Percentiles rank a stretch among this genome's conserved stretches.
These are phyloP conservation scores for Eimeria mitis DNA, from an alignment of 169 alveolate genomes.

Conservation along the genomic window DNA sequence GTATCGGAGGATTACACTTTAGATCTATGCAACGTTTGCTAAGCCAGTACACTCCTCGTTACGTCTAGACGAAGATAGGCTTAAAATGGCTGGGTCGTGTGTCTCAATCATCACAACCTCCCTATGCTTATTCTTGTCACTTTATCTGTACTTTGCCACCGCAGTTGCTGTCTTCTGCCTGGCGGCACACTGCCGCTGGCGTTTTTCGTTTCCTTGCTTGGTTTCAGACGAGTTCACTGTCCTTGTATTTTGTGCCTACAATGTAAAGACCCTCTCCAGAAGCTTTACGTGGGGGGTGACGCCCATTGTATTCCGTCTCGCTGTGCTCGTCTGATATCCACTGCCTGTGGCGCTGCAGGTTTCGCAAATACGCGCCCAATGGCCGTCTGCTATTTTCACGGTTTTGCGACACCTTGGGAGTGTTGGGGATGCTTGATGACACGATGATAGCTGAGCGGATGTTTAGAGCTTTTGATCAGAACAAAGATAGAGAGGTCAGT, in stretches of 20 bases:
- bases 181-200: not conserved
- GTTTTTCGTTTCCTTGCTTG: not conserved
- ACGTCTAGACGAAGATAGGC: not conserved
- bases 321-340: too few relatives aligned
- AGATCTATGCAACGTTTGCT: not conserved
- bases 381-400: conserved; percentile 74
- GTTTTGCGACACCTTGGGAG: conserved; percentile 83
- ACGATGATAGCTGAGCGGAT: conserved; percentile 83
- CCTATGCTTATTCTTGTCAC: not conserved
- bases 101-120: too few relatives aligned
- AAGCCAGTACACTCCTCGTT: not conserved
- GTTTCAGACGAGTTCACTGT: not conserved
- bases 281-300: not conserved
- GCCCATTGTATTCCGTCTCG: not conserved
- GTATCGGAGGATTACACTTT: not conserved
- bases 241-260: not conserved
- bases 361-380: conserved; percentile 75
- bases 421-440: conserved; percentile 84
- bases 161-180: not conserved
- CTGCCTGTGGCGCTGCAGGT: conserved; percentile 34
- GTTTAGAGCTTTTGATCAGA: conserved; percentile 83
- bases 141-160: not conserved
- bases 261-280: not conserved
- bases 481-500: conserved; percentile 77
- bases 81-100: not conserved